A percentile compares a stretch with the other conserved stretches of the same genome.
Conservation (phyloP, 441 rosid genomes). For the Metrosideros polymorpha region DNA sequence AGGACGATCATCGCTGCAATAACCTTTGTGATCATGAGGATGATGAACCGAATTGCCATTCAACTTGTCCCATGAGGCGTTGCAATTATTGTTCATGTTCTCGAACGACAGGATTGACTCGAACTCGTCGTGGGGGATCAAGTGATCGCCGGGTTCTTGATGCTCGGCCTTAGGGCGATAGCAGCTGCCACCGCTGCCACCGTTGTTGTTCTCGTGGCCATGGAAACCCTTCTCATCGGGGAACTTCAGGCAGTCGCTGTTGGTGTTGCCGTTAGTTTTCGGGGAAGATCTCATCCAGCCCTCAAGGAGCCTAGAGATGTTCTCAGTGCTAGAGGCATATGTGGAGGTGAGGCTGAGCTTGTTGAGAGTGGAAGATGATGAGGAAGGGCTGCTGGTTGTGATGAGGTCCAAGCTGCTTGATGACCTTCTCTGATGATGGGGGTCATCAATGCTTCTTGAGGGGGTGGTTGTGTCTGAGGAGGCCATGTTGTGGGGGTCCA, state of each 20-base stretch:
- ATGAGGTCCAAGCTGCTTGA: constrained; percentile 12
- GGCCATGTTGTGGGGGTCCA: constrained; percentile 20
- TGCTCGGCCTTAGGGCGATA: constrained; percentile 29
- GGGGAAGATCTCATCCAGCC: constrained; percentile 95
- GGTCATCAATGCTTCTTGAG: background rate
- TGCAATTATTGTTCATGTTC: constrained; percentile 17
- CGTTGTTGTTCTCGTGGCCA: background rate
- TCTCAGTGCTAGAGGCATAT: constrained; percentile 90
- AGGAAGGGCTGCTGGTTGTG: constrained; percentile 10
- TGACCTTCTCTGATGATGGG: background rate
- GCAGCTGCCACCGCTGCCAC: background rate
- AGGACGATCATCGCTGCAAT: no score
- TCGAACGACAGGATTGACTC: constrained; percentile 51
- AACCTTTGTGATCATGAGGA: background rate
- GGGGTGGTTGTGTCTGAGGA: background rate
- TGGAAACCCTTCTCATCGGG: background rate
- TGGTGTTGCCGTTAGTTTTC: constrained; percentile 8
- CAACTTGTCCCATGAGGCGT: constrained; percentile 35
- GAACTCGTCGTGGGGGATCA: constrained; percentile 39
- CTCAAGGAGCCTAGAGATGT: constrained; percentile 87
- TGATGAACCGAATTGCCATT: constrained; percentile 9
- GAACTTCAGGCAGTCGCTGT: background rate
- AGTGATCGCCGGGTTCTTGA: constrained; percentile 15
- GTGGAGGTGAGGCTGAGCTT: constrained; percentile 22
- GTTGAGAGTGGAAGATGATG: constrained; percentile 5